A percentile compares a stretch with the other conserved stretches of the same genome.
These are phyloP conservation scores for Trametes gibbosa DNA, from an alignment of 768 basidiomycete genomes.

Conservation along the genomic window DNA sequence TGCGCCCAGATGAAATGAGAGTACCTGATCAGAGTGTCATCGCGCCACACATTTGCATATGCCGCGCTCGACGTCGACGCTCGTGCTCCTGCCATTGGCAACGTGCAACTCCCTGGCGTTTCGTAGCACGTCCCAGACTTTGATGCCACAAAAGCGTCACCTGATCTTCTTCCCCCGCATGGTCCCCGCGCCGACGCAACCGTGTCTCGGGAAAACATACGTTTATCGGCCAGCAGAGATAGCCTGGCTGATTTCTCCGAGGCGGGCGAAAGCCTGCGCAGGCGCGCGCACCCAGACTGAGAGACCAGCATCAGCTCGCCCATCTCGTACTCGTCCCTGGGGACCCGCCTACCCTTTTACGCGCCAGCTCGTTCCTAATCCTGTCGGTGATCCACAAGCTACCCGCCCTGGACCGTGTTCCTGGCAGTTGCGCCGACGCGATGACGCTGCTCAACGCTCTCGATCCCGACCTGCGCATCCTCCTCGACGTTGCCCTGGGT, in stretches of 20 bases:
- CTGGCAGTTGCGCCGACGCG: neutral
- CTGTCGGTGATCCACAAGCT: neutral
- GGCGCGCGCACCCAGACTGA: too few species aligned
- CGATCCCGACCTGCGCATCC: neutral
- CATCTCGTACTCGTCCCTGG: neutral
- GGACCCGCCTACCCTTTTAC: neutral
- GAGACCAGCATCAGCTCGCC: neutral
- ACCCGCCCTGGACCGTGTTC: neutral
- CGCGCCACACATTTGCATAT: too few species aligned
- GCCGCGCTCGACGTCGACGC: too few species aligned
- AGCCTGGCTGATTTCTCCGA: too few species aligned
- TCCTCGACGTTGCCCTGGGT: neutral
- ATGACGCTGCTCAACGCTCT: neutral
- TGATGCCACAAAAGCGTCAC: neutral
- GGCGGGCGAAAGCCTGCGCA: too few species aligned
- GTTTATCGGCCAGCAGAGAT: too few species aligned
- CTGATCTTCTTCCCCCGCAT: neutral
- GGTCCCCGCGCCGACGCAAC: neutral
- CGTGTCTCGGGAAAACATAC: too few species aligned
- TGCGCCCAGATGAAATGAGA: neutral
- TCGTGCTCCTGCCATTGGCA: too few species aligned
- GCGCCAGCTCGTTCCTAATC: neutral
- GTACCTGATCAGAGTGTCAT: too few species aligned
- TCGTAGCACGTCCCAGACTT: neutral
- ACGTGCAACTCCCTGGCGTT: too few species aligned